phyloP scores from a whole-genome alignment of 495 filamentous ascomycete genomes.

The Xeromyces bisporus region DNA sequence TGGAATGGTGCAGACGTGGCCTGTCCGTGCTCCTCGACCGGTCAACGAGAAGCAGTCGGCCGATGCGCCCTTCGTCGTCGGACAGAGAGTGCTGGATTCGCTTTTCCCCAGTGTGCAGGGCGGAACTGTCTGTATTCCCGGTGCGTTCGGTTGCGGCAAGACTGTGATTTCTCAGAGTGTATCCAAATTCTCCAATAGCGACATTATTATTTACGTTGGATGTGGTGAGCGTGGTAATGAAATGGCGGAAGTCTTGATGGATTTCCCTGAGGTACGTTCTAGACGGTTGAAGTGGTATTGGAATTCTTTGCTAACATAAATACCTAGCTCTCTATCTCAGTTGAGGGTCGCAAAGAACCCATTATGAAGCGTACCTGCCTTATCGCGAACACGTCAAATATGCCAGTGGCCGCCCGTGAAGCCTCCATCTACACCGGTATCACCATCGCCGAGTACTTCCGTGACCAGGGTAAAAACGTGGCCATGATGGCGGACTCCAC shows the following conservation, averaged over 20 bases:
- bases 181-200: conserved; percentile 98
- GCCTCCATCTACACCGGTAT: conserved; percentile 99
- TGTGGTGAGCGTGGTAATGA: conserved; percentile 98
- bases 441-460: conserved; percentile 95
- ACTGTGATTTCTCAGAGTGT: conserved; percentile 97
- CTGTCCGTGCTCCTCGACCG: conserved; percentile 90
- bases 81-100: conserved; percentile 89
- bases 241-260: conserved; percentile 99
- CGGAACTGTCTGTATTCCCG: conserved; percentile 93
- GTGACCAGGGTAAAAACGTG: conserved; percentile 93
- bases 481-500: conserved; percentile 99
- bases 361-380: conserved; percentile 99
- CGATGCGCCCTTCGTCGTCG: conserved; percentile 80
- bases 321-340: conserved; percentile 61
- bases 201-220: conserved; percentile 97
- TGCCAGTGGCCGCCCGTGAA: conserved; percentile 97
- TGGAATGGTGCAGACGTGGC: conserved; percentile 98
- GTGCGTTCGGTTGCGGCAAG: conserved; percentile 98
- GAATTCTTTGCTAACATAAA: conserved; percentile 4
- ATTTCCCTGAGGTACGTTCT: conserved; percentile 66
- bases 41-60: conserved; percentile 78
- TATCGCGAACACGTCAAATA: conserved; percentile 99
- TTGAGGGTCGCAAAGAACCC: conserved; percentile 84
- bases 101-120: conserved; percentile 97
- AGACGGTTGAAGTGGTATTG: too few species aligned